Evolutionary conservation across 2,329 filamentous ascomycete genomes (phyloP).

Genomic region (Aspergillus cejpii): DNA sequence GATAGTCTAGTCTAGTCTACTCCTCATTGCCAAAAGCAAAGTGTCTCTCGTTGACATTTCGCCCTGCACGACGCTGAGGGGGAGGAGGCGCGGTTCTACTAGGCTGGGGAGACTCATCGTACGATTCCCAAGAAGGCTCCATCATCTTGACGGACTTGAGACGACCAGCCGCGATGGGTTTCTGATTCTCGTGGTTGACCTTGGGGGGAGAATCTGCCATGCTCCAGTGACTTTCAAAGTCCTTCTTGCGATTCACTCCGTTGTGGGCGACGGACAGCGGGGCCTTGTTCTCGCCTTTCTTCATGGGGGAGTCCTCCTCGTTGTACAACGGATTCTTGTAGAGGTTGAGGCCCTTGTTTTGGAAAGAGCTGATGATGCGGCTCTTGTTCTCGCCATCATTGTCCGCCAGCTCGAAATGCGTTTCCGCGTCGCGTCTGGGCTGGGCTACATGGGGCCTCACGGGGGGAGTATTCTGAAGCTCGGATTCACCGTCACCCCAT

Average conservation of each 20-base stretch:
- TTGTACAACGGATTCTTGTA: constrained; percentile 71
- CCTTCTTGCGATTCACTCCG: constrained; percentile 64
- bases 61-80: constrained; percentile 21
- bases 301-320: constrained; percentile 47
- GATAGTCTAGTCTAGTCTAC: no score
- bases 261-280: constrained; percentile 65
- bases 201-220: constrained; percentile 56
- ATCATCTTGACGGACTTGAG: constrained; percentile 68
- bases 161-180: constrained; percentile 51
- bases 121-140: constrained; percentile 51
- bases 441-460: constrained; percentile 55
- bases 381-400: constrained; percentile 55
- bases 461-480: constrained; percentile 28
- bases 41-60: constrained; percentile 30
- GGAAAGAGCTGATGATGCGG: constrained; percentile 43
- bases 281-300: constrained; percentile 24
- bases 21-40: constrained; percentile 43
- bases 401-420: constrained; percentile 79
- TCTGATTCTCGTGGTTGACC: constrained; percentile 37
- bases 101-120: constrained; percentile 34
- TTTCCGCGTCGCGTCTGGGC: constrained; percentile 69
- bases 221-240: constrained; percentile 70
- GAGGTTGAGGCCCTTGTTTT: constrained; percentile 63
- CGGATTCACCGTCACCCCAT: constrained; percentile 64
- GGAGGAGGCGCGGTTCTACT: constrained; percentile 22